Evolutionary conservation across 371 early-diverging fungal genomes (phyloP), one percentile per base, ranked within the genome.

Genomic region (Rhizomucor miehei): DNA sequence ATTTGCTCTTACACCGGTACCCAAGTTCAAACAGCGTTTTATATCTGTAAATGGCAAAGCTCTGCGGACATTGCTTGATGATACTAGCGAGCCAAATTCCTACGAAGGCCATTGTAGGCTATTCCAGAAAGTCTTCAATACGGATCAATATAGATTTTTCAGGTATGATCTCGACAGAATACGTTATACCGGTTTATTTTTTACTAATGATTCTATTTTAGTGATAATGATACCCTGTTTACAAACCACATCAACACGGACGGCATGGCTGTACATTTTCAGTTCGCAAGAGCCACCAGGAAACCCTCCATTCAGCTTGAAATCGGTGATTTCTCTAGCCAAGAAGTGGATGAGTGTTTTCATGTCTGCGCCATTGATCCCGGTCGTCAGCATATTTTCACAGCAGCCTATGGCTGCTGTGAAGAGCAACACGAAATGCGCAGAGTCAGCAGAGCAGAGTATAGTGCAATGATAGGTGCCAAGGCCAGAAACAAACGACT

Each of bases 351-450:
- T 16, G 41, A 14, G 41, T 41, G 11, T 19, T 41, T 16, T 41
- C 41, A 19, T 16, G 16, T 19, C 6, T 41, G 41, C 41, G 12
- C 41, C 41, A 41, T 41, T 19, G 41, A 41, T 41, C 41, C 41
- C 41, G 3, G 41, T 16, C 41, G 41, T 16, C 14, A 12, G 16
- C 14, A 41, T 16, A 41, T 41, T 6, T 41, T 41, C 41, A 41
- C 14, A 41, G 41, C 41, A 19, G 41, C 41, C 41, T 41, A 41
- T 19, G 41, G 41, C 14, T 41, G 41, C 19, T 14, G 41, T 16
- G 41, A 41, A 41, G 41, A 41, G 16, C 16, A 41, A 41, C 14
- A 41, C 19, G 41, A 41, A 41, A 16, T 41, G 41, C 41, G 41
- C 41, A 14, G 19, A 19, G 14, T 14, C 19, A 16, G 16, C 16